Base-by-base conservation (phyloP, 257 asterid species). In the Anisodus acutangulus region DNA sequence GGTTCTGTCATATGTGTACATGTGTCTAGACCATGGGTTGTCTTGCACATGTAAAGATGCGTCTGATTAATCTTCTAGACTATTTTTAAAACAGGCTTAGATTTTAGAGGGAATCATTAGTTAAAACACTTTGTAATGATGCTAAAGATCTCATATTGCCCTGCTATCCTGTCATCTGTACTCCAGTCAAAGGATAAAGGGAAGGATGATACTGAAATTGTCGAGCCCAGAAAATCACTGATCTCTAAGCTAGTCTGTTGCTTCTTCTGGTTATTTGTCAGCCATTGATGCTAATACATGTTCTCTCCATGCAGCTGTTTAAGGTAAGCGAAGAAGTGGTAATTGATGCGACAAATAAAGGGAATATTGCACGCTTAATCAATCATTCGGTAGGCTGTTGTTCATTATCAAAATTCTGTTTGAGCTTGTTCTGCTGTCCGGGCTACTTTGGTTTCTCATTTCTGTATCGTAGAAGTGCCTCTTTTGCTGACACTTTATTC, bases 361-460 rank as follows among this genome's bases (percentile, higher is more conserved):
- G 99, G 85, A 95, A 94, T 85, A 95, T 97, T n/a, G 98, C 96
- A 80, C 99, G 99, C 85, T 86, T 97, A 88, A 97, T 97, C 87
- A 97, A 97, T 85, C 99, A 97, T 83, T 97, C 99, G 88, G 99
- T 97, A 91, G 84, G 90, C 83, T 81, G 80, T 72, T 78, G 19
- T 86, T 74, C 78, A 59, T 41, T 80, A 19, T 81, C 26, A 78
- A 53, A 53, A 26, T 31, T 31, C 47, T 31, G 64, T 15, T 53
- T 74, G 26, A 78, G 66, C 26, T 78, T 78, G 53, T 78, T 53
- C 7, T 78, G 16, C 64, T 78, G 49, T 53, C 64, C 26, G 49
- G 82, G 81, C 43, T 8, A 11, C 4, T 31, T 78, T 53, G 66
- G 66, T 78, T 49, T 78, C 66, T 31, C 58, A 51, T 78, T 45